phyloP scores from a whole-genome alignment of 2,329 filamentous ascomycete species.

The Phialocephala sp. region DNA sequence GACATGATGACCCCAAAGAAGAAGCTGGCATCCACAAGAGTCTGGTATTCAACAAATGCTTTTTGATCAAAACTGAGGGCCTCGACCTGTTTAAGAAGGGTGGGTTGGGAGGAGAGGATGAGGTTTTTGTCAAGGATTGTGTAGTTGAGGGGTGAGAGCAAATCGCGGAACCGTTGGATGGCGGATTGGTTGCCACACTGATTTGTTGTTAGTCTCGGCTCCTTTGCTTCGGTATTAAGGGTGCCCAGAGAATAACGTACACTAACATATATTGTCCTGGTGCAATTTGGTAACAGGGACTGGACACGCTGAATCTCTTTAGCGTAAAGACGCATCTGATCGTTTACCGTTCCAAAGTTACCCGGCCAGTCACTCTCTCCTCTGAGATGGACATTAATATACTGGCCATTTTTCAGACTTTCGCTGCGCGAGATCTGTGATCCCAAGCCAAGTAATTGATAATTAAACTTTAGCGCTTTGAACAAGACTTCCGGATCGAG shows the following conservation, averaged over 20 bases:
- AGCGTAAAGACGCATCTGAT: conserved; percentile 31
- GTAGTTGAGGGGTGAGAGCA: conserved; percentile 26
- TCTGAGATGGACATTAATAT: conserved; percentile 36
- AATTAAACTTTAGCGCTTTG: conserved; percentile 31
- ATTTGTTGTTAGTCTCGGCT: background rate
- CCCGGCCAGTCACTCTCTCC: conserved; percentile 36
- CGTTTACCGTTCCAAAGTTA: conserved; percentile 23
- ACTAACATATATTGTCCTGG: conserved; percentile 34
- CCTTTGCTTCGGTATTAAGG: too few species aligned
- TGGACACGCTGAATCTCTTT: conserved; percentile 27
- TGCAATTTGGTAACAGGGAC: background rate
- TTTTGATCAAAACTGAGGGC: conserved; percentile 31
- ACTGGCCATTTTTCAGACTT: conserved; percentile 25
- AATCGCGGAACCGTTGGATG: conserved; percentile 29
- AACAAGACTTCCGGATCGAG: conserved; percentile 33
- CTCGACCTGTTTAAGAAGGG: conserved; percentile 22
- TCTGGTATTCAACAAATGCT: conserved; percentile 35
- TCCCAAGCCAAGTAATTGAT: conserved; percentile 25
- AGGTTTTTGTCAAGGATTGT: conserved; percentile 32
- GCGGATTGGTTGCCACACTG: conserved; percentile 31
- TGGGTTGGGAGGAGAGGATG: conserved; percentile 21
- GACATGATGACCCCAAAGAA: conserved; percentile 35
- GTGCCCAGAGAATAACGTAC: conserved; percentile 3
- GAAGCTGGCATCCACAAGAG: conserved; percentile 28
- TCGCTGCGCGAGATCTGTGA: conserved; percentile 22